A percentile compares a stretch with the other conserved stretches of the same genome.
Conservation (phyloP, 768 basidiomycete genomes). For the Mycena leptocephala region DNA sequence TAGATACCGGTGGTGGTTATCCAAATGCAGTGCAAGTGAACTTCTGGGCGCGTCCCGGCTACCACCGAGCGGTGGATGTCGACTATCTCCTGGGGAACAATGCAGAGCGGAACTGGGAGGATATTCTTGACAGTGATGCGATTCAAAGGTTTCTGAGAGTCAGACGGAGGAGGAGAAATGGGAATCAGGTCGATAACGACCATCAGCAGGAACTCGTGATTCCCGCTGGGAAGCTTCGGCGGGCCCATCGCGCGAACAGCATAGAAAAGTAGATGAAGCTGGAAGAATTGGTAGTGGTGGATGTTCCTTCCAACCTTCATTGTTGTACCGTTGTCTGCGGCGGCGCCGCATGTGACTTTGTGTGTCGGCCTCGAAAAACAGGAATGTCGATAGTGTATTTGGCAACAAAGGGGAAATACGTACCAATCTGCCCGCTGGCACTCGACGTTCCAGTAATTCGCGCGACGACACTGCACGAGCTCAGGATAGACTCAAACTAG, state of each 20-base stretch:
- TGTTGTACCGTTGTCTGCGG: not conserved
- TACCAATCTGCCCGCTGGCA: conserved; percentile 15
- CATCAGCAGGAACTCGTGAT: conserved; percentile 14
- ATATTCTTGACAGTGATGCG: not conserved
- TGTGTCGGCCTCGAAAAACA: not conserved
- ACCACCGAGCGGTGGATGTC: conserved; percentile 1
- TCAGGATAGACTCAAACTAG: too few species aligned
- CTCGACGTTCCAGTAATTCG: conserved; percentile 6
- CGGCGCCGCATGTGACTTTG: not conserved
- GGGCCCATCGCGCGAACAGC: too few species aligned
- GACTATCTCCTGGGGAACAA: not conserved
- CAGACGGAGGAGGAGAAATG: not conserved
- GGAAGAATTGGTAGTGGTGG: conserved; percentile 14
- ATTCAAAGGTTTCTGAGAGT: not conserved
- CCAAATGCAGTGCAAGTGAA: not conserved
- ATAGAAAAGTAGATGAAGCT: too few species aligned
- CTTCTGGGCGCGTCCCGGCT: not conserved
- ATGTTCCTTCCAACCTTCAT: not conserved
- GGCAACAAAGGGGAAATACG: not conserved
- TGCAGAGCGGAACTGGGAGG: conserved; percentile 5
- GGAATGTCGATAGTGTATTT: not conserved
- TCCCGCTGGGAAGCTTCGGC: not conserved
- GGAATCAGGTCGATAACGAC: conserved; percentile 8
- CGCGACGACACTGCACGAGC: not conserved
- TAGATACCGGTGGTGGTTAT: conserved; percentile 11